Evolutionary conservation across 75 land plant genomes (phyloP).

Genomic region (Sequoia sempervirens): DNA sequence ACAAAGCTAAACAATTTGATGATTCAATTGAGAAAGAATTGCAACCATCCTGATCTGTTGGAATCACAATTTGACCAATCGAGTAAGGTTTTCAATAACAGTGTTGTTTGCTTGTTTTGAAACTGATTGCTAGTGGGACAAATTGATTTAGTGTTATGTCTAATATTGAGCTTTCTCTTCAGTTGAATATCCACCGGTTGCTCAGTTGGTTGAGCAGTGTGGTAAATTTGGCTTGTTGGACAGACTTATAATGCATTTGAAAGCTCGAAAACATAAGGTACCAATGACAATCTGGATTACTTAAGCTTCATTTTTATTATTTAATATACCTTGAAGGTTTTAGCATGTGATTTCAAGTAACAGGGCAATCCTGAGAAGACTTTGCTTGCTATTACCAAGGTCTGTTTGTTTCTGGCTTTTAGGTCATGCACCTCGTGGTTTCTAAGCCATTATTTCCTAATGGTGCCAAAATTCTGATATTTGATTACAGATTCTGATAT

Average conservation of each 20-base stretch:
- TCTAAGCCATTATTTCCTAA: background rate
- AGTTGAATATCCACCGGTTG: constrained; percentile 77
- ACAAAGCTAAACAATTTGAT: constrained; percentile 59
- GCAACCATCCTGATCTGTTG: constrained; percentile 92
- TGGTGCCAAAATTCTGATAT: background rate
- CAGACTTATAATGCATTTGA: constrained; percentile 25
- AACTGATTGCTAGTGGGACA: background rate
- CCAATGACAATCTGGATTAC: background rate
- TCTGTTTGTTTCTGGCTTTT: background rate
- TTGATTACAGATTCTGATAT: constrained; percentile 67
- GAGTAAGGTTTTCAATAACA: constrained; percentile 30
- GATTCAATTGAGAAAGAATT: constrained; percentile 85
- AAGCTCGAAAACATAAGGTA: constrained; percentile 37
- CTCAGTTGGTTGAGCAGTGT: constrained; percentile 57
- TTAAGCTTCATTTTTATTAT: background rate
- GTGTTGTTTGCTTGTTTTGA: background rate
- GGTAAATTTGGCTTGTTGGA: constrained; percentile 46
- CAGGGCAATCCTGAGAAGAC: background rate
- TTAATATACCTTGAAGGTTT: background rate
- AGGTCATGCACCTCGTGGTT: background rate
- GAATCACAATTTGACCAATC: constrained; percentile 48
- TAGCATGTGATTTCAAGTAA: background rate
- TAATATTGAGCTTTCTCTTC: constrained; percentile 2
- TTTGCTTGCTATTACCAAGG: background rate
- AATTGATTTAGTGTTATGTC: background rate